These are phyloP conservation scores for Pueraria montana DNA, from an alignment of 306 rosid species.

Conservation along the genomic window DNA sequence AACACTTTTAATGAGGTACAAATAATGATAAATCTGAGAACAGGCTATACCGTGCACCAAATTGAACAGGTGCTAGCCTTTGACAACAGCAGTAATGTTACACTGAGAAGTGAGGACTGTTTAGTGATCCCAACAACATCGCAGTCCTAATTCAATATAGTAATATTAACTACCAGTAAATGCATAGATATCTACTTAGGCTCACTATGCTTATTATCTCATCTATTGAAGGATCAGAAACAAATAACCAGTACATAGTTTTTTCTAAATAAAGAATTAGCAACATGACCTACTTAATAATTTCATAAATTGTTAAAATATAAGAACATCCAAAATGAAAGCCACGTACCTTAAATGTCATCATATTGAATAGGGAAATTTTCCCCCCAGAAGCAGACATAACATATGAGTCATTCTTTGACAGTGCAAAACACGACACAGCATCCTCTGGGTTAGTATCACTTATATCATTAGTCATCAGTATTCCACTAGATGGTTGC, in stretches of 20 bases:
- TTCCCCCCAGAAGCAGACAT: slow-evolving; percentile 99
- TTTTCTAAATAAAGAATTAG: slow-evolving; percentile 24
- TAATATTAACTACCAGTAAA: neutral
- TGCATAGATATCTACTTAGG: slow-evolving; percentile 26
- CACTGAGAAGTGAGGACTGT: neutral
- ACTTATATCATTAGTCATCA: slow-evolving; percentile 95
- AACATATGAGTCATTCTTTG: slow-evolving; percentile 96
- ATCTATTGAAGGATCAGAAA: slow-evolving; percentile 31
- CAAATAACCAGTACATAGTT: slow-evolving; percentile 20
- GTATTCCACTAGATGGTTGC: slow-evolving; percentile 98
- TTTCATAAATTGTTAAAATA: slow-evolving; percentile 16
- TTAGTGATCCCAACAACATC: neutral
- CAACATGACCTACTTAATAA: slow-evolving; percentile 23
- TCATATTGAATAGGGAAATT: slow-evolving; percentile 98
- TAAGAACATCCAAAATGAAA: slow-evolving; percentile 35
- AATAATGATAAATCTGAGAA: slow-evolving; percentile 13
- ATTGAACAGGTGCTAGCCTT: slow-evolving; percentile 17
- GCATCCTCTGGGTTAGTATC: slow-evolving; percentile 96
- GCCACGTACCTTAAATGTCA: slow-evolving; percentile 92
- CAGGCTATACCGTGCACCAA: slow-evolving; percentile 22
- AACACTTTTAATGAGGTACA: slow-evolving; percentile 18
- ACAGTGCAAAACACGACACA: slow-evolving; percentile 96
- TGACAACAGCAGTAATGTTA: neutral
- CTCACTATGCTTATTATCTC: slow-evolving; percentile 1
- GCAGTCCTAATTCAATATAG: neutral